phyloP scores from a whole-genome alignment of 1,284 basidiomycete species.

The Malassezia arunalokei region DNA sequence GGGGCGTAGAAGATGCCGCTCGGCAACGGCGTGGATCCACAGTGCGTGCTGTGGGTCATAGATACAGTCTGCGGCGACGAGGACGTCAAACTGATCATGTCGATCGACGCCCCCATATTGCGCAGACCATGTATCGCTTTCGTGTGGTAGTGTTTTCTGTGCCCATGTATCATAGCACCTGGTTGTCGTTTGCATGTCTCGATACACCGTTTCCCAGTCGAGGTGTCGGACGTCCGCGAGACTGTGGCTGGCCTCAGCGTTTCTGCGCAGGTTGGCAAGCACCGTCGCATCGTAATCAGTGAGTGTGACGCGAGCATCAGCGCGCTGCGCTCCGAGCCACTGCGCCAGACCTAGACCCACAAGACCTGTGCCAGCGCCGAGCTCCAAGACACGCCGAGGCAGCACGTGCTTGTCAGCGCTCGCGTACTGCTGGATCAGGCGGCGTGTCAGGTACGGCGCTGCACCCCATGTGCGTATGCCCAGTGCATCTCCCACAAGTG shows the following conservation, averaged over 20 bases:
- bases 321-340: constrained; percentile 5
- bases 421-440: constrained; percentile 21
- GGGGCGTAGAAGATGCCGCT: constrained; percentile 14
- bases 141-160: constrained; percentile 20
- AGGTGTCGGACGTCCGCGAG: constrained; percentile 16
- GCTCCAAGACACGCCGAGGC: constrained; percentile 25
- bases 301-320: constrained; percentile 12
- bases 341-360: constrained; percentile 25
- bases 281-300: constrained; percentile 37
- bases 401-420: background rate
- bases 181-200: background rate
- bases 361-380: constrained; percentile 40
- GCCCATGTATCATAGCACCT: constrained; percentile 15
- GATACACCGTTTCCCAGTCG: constrained; percentile 29
- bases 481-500: constrained; percentile 30
- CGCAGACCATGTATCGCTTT: background rate
- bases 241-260: constrained; percentile 7
- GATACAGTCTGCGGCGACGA: constrained; percentile 39
- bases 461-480: constrained; percentile 39
- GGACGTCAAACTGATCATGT: constrained; percentile 19
- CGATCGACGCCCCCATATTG: background rate
- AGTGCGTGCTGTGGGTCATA: constrained; percentile 32
- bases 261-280: constrained; percentile 27
- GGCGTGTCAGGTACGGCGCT: constrained; percentile 27
- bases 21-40: constrained; percentile 35